Evolutionary conservation across 1,284 basidiomycete species (phyloP).

Genomic region (Rugiboletus extremiorientalis): DNA sequence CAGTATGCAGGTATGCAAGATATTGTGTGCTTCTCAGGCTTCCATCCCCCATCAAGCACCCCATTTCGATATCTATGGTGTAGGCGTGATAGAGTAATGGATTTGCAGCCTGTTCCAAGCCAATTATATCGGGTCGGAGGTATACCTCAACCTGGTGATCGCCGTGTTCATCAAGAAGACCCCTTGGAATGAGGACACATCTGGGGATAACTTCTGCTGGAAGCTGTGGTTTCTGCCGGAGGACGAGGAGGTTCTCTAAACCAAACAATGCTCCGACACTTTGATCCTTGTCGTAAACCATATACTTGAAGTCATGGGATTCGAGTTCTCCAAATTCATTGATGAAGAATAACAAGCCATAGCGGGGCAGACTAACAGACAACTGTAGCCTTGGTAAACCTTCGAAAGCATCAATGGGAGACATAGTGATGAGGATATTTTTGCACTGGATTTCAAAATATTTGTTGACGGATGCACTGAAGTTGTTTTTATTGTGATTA

Average conservation of each 20-base stretch:
- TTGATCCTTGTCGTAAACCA: conserved; percentile 21
- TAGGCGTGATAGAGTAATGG: conserved; percentile 39
- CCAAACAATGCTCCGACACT: conserved; percentile 19
- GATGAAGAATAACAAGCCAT: conserved; percentile 24
- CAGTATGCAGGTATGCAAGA: conserved; percentile 42
- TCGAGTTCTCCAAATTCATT: conserved; percentile 23
- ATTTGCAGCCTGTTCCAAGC: too few species aligned
- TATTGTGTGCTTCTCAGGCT: conserved; percentile 35
- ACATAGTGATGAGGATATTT: too few species aligned
- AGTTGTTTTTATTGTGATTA: too few species aligned
- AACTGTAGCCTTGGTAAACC: background rate
- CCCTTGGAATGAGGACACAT: conserved; percentile 41
- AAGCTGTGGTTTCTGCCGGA: conserved; percentile 29
- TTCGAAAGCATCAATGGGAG: background rate
- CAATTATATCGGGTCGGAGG: too few species aligned
- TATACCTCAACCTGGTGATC: background rate
- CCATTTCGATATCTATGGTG: conserved; percentile 38
- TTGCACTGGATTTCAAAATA: too few species aligned
- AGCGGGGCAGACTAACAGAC: conserved; percentile 43
- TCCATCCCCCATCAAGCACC: conserved; percentile 35
- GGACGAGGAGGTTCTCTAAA: conserved; percentile 39
- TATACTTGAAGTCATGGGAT: conserved; percentile 17
- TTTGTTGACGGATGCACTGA: too few species aligned
- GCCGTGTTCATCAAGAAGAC: too few species aligned
- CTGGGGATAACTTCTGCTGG: conserved; percentile 14